Base-by-base conservation (phyloP, 2,329 filamentous ascomycete species). In the Fusarium temperatum region DNA sequence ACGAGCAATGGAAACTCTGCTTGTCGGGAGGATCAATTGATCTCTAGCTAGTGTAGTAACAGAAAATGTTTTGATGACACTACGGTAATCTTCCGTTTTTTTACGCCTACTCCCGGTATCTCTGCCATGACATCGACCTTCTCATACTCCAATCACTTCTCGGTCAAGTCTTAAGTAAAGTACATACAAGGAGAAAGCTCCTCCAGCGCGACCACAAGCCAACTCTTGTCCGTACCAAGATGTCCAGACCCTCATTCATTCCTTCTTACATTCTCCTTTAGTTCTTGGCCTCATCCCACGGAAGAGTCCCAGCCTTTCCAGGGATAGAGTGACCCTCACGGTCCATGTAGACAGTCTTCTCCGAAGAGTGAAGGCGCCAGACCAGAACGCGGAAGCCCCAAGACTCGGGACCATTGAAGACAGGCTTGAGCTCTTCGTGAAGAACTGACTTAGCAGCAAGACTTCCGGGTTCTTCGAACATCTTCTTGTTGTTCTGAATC, bases 331-430 rank as follows among this genome's bases (percentile, higher is more conserved):
- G 30, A 18, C 64, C 66, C 4, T 50, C 30, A 8, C 42, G 56
- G 11, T 63, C 63, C 36, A 68, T 54, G 38, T 44, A 67, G 26
- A 15, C n/a, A 12, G 38, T n/a, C 12, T 26, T 8, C 13, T 38
- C 8, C 0, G 14, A 20, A 12, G 36, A 28, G 20, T 39, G 42
- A 11, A 51, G 10, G n/a, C 32, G 39, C 55, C 66, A 68, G 20
- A 35, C 55, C 17, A 68, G 17, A 13, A 68, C 41, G 2, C 66
- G 55, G 15, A 30, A 54, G 13, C 55, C 64, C n/a, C 24, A 41
- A 3, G 17, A 4, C 26, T 68, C 66, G 1, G 41, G 30, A 3
- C 26, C 8, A 9, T 24, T 17, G 6, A 68, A 42, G 7, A 15
- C 14, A 3, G 39, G 48, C 4, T 32, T 15, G 24, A 63, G 26